Conservation (phyloP, 805 yeast species). For the Yarrowia sp. region DNA sequence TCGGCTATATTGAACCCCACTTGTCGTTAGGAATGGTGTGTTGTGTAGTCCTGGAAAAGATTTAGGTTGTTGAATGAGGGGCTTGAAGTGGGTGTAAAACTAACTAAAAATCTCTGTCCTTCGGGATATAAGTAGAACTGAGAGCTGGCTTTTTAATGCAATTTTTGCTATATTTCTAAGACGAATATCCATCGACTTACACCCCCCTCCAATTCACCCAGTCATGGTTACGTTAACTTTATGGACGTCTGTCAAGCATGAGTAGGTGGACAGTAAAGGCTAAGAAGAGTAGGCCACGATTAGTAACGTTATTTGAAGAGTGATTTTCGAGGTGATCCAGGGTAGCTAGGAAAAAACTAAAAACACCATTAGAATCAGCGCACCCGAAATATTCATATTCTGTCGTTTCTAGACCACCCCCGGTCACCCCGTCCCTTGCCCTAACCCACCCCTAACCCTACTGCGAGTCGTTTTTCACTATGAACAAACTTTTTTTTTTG, state of each 20-base stretch:
- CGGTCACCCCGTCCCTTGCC: background rate
- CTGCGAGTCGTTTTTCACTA: conserved; percentile 21
- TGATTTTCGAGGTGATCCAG: background rate
- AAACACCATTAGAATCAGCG: background rate
- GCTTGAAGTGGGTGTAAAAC: no score
- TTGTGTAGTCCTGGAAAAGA: background rate
- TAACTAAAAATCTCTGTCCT: no score
- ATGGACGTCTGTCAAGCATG: background rate
- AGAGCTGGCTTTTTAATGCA: no score
- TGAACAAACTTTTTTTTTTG: conserved; percentile 15
- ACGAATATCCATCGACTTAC: no score
- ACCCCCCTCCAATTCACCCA: background rate
- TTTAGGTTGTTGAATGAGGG: background rate
- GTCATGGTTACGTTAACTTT: background rate
- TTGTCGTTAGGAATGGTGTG: background rate
- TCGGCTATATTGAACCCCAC: no score
- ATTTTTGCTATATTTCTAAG: background rate
- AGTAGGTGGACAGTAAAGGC: no score
- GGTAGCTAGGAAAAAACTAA: background rate
- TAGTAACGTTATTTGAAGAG: no score
- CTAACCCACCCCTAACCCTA: conserved; percentile 13
- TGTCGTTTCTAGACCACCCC: no score
- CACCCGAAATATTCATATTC: background rate
- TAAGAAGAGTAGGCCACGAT: no score
- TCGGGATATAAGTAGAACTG: no score